Percentiles rank a stretch among this genome's conserved stretches.
Conservation (phyloP, 1,284 basidiomycete genomes). For the Fistulina hepatica region DNA sequence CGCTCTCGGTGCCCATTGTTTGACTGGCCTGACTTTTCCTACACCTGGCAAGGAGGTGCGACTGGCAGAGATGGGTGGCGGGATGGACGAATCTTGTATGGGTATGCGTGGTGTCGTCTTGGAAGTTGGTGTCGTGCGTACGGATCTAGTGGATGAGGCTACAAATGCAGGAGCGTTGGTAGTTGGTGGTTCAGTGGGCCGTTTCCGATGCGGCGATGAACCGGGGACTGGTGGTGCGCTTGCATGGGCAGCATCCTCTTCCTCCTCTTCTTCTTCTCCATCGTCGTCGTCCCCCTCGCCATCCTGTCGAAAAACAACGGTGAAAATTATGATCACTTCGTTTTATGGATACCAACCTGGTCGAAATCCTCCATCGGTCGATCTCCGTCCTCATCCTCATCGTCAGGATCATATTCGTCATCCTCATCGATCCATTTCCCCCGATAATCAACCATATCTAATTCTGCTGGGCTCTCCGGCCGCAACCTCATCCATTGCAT, state of each 20-base stretch:
- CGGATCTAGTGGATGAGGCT: constrained; percentile 16
- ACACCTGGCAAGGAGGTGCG: too few relatives aligned
- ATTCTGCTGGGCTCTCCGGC: constrained; percentile 68
- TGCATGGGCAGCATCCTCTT: constrained; percentile 26
- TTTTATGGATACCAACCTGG: constrained; percentile 44
- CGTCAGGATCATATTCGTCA: constrained; percentile 51
- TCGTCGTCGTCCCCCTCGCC: constrained; percentile 52
- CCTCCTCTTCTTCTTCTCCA: constrained; percentile 44
- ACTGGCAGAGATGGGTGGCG: too few relatives aligned
- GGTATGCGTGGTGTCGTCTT: constrained; percentile 25
- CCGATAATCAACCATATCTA: constrained; percentile 80
- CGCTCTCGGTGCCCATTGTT: too few relatives aligned
- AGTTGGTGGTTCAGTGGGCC: constrained; percentile 17
- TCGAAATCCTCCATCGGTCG: constrained; percentile 77
- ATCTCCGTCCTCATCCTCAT: constrained; percentile 51
- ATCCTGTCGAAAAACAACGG: constrained; percentile 38
- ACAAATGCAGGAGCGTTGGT: constrained; percentile 15
- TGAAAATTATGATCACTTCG: too few relatives aligned
- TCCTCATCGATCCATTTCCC: constrained; percentile 75
- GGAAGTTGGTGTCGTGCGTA: constrained; percentile 38
- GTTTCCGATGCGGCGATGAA: constrained; percentile 14
- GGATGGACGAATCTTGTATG: constrained; percentile 20
- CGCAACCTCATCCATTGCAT: constrained; percentile 94
- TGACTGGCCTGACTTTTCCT: too few relatives aligned
- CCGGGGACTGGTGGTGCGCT: constrained; percentile 20